Conservation (phyloP, 2,329 filamentous ascomycete species). For the Nemania abortiva region DNA sequence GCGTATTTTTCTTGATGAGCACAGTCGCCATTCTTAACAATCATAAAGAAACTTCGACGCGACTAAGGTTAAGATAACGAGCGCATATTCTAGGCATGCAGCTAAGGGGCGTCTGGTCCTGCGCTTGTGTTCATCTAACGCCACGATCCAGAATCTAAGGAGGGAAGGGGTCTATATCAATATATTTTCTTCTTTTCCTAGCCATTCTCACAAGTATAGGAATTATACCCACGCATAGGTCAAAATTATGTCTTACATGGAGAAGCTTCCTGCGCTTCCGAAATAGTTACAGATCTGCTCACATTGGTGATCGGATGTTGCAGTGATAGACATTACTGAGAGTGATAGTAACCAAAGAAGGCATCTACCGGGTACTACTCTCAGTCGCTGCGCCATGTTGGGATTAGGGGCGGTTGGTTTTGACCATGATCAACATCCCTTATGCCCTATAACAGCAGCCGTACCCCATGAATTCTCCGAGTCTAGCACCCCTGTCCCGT, state of each 20-base stretch:
- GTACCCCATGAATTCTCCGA: conserved; percentile 11
- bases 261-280: background rate
- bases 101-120: background rate
- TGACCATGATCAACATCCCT: conserved; percentile 8
- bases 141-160: background rate
- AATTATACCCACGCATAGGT: background rate
- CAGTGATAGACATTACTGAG: background rate
- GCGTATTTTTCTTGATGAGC: conserved; percentile 30
- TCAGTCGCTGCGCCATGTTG: conserved; percentile 1
- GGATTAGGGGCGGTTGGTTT: background rate
- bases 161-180: background rate
- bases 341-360: background rate
- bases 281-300: background rate
- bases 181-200: conserved; percentile 1
- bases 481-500: background rate
- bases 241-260: background rate
- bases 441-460: conserved; percentile 18
- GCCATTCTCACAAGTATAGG: background rate
- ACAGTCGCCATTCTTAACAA: conserved; percentile 42
- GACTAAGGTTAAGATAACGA: background rate
- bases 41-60: background rate
- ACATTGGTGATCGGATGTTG: background rate
- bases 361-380: background rate
- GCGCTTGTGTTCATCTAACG: background rate
- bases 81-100: background rate